Evolutionary conservation across 805 yeast genomes (phyloP).

Genomic region (Saccharomycopsis sp.): DNA sequence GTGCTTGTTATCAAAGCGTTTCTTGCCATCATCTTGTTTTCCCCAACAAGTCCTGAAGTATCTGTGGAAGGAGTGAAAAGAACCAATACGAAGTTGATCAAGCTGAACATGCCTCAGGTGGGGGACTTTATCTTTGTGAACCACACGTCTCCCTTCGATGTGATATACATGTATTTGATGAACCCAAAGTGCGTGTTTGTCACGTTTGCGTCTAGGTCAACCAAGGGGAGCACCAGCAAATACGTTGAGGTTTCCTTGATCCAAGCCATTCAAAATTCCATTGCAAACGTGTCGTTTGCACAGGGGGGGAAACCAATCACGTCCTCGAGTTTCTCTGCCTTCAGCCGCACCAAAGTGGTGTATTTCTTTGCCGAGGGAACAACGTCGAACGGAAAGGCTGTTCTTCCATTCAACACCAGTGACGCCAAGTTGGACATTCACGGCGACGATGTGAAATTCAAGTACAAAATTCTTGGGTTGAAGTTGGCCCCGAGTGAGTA

Average conservation of each 20-base stretch:
- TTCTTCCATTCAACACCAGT: slow-evolving; percentile 39
- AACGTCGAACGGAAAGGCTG: slow-evolving; percentile 71
- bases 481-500: slow-evolving; percentile 12
- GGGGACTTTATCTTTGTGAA: slow-evolving; percentile 39
- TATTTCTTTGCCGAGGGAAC: slow-evolving; percentile 74
- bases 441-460: not conserved
- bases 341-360: slow-evolving; percentile 32
- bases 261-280: not conserved
- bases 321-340: not conserved
- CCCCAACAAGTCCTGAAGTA: slow-evolving; percentile 31
- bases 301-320: not conserved
- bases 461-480: slow-evolving; percentile 9
- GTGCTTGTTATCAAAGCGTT: slow-evolving; percentile 21
- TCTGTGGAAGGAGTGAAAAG: slow-evolving; percentile 38
- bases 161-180: slow-evolving; percentile 22
- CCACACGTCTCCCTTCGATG: slow-evolving; percentile 40
- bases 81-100: slow-evolving; percentile 27
- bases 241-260: slow-evolving; percentile 9
- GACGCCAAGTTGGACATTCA: slow-evolving; percentile 1
- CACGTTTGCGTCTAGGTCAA: too few species aligned
- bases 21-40: slow-evolving; percentile 22
- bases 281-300: not conserved
- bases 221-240: slow-evolving; percentile 4
- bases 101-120: slow-evolving; percentile 28
- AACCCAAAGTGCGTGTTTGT: slow-evolving; percentile 2